A percentile compares a stretch with the other conserved stretches of the same genome.
phyloP scores from a whole-genome alignment of 148 eudicot genomes.

The Bassia scoparia region DNA sequence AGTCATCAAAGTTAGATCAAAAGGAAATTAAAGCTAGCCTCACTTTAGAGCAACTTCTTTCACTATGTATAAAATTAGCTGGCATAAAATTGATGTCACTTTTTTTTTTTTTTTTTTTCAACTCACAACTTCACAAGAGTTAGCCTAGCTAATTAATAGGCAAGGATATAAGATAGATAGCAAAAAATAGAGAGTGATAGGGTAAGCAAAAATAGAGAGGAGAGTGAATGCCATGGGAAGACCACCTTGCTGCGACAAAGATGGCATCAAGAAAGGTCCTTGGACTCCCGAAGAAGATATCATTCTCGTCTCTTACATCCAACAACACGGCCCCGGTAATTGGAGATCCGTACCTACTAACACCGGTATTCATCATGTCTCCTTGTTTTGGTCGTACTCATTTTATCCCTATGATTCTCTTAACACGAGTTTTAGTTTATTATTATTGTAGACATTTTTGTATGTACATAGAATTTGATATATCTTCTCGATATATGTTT shows the following conservation, averaged over 20 bases:
- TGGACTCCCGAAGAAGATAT: conserved; percentile 84
- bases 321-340: conserved; percentile 72
- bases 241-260: conserved; percentile 71
- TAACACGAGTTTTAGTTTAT: too few relatives aligned
- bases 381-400: too few relatives aligned
- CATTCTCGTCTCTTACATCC: conserved; percentile 59
- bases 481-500: too few relatives aligned
- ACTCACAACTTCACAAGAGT: not conserved
- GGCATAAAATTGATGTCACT: conserved; percentile 14
- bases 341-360: conserved; percentile 72
- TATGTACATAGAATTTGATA: too few relatives aligned
- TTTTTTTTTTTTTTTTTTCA: too few relatives aligned
- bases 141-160: not conserved
- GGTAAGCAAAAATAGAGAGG: not conserved
- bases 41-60: conserved; percentile 8
- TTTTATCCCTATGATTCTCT: too few relatives aligned
- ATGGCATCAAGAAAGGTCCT: conserved; percentile 73
- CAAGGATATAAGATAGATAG: not conserved
- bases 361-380: conserved; percentile 38
- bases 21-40: conserved; percentile 17
- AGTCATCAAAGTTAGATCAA: conserved; percentile 28
- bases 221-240: conserved; percentile 41
- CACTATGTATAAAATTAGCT: conserved; percentile 14
- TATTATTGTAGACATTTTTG: too few relatives aligned
- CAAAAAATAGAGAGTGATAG: not conserved